phyloP scores from a whole-genome alignment of 495 filamentous ascomycete species.

The Penicillium crystallinum region DNA sequence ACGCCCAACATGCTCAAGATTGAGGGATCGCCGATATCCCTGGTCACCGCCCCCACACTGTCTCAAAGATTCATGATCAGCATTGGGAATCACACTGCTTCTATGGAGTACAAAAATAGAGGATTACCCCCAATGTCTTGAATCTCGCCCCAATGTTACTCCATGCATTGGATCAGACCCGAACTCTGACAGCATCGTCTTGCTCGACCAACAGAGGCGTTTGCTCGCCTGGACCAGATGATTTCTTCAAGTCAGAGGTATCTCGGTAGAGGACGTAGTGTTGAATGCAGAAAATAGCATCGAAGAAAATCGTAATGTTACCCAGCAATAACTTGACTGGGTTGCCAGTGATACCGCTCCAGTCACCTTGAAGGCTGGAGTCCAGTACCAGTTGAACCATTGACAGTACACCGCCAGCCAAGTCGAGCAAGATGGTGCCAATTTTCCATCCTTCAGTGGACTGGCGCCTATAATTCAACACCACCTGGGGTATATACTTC shows the following conservation, averaged over 20 bases:
- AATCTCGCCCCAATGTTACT: constrained; percentile 6
- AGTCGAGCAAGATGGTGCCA: constrained; percentile 75
- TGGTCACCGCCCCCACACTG: constrained; percentile 9
- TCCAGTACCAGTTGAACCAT: constrained; percentile 79
- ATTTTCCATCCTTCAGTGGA: constrained; percentile 90
- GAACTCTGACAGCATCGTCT: constrained; percentile 1
- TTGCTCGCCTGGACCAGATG: constrained; percentile 9
- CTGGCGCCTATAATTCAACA: constrained; percentile 72
- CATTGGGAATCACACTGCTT: background rate
- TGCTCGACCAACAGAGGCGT: constrained; percentile 29
- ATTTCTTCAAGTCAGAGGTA: constrained; percentile 15
- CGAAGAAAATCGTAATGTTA: constrained; percentile 81
- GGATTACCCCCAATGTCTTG: constrained; percentile 12
- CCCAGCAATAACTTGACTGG: constrained; percentile 83
- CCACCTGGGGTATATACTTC: constrained; percentile 88
- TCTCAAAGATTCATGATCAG: constrained; percentile 7
- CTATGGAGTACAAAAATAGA: constrained; percentile 11
- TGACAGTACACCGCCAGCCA: constrained; percentile 76
- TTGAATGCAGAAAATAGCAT: constrained; percentile 77
- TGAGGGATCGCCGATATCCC: background rate
- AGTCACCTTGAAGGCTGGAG: constrained; percentile 76
- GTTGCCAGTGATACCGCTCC: constrained; percentile 86
- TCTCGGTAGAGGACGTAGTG: constrained; percentile 74
- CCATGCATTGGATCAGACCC: background rate
- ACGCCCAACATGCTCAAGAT: background rate